Evolutionary conservation across 1,284 basidiomycete genomes (phyloP), one percentile per base, ranked within the genome.

Genomic region (Ceratobasidium sp.): DNA sequence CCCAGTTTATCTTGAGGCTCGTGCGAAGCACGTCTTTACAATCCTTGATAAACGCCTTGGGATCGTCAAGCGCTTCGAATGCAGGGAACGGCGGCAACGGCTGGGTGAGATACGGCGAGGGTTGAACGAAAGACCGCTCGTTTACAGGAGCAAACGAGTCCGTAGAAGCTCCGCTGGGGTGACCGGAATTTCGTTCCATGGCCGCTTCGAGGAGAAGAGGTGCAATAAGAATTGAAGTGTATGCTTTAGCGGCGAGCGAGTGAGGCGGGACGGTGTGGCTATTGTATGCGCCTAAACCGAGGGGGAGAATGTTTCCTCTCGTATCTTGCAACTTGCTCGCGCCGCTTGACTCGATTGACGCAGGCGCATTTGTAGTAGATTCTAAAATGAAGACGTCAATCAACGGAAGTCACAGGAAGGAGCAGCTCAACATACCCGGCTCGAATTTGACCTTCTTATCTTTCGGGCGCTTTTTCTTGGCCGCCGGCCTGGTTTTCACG

Each of bases 151-250:
- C 67, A 40, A 69, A 53, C 0, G 20, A 49, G 33, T 40, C 15
- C 67, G 39, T 13, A 7, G 51, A 46, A 10, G 18, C 9, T 6
- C 12, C n/a, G 18, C 15, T n/a, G 53, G 67, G 44, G 4, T 15
- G n/a, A 40, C 15, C n/a, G 6, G 28, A 13, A n/a, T n/a, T n/a
- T n/a, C 7, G 26, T 2, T n/a, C 33, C 6, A 20, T 6, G 28
- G 46, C 28, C 20, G n/a, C 26, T 7, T 40, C 67, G 28, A 56
- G 53, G n/a, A 56, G 10, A 23, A 69, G 55, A 40, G 67, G 67
- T 10, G 67, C 67, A 28, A 40, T 26, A n/a, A 69, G 53, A 20
- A 40, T 33, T 20, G 67, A 55, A 46, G 67, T 69, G 49, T 69
- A 69, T 10, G 49, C 26, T 40, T 40, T 55, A 4, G 49, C 53